Conservation (phyloP, 2,329 filamentous ascomycete genomes). For the Talaromyces sp. region DNA sequence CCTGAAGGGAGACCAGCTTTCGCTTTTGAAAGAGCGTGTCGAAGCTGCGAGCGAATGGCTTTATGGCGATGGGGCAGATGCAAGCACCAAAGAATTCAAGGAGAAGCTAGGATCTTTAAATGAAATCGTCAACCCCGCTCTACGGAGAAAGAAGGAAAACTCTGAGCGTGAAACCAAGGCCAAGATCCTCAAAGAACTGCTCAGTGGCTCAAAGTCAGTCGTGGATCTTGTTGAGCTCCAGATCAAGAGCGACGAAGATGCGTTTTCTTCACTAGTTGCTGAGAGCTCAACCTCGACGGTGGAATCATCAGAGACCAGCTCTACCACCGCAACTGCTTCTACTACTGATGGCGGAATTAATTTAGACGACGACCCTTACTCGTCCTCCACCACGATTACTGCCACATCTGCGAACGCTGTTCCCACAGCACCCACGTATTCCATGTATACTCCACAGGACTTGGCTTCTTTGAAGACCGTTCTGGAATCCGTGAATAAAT, state of each 20-base stretch:
- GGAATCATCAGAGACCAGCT: slow-evolving; percentile 40
- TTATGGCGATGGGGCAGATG: slow-evolving; percentile 76
- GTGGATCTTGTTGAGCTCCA: slow-evolving; percentile 65
- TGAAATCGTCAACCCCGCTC: slow-evolving; percentile 70
- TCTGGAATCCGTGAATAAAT: slow-evolving; percentile 60
- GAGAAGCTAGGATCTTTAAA: slow-evolving; percentile 72
- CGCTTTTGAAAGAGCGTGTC: slow-evolving; percentile 63
- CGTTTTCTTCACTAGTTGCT: slow-evolving; percentile 51
- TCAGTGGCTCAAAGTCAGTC: slow-evolving; percentile 68
- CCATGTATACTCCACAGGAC: slow-evolving; percentile 70
- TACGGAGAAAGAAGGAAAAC: slow-evolving; percentile 69
- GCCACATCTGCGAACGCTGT: slow-evolving; percentile 28
- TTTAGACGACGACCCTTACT: slow-evolving; percentile 66
- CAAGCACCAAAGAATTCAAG: slow-evolving; percentile 69
- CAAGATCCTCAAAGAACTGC: slow-evolving; percentile 61
- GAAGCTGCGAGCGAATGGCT: slow-evolving; percentile 80
- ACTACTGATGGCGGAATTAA: slow-evolving; percentile 53
- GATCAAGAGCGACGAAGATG: slow-evolving; percentile 66
- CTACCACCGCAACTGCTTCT: slow-evolving; percentile 42
- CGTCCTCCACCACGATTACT: slow-evolving; percentile 32
- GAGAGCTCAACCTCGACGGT: slow-evolving; percentile 32
- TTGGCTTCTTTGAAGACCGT: slow-evolving; percentile 60
- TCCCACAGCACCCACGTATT: slow-evolving; percentile 50
- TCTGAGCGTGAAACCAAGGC: slow-evolving; percentile 67
- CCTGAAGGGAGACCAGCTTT: slow-evolving; percentile 65